Evolutionary conservation across 2,329 filamentous ascomycete genomes (phyloP).

Genomic region (Fusarium sp.): DNA sequence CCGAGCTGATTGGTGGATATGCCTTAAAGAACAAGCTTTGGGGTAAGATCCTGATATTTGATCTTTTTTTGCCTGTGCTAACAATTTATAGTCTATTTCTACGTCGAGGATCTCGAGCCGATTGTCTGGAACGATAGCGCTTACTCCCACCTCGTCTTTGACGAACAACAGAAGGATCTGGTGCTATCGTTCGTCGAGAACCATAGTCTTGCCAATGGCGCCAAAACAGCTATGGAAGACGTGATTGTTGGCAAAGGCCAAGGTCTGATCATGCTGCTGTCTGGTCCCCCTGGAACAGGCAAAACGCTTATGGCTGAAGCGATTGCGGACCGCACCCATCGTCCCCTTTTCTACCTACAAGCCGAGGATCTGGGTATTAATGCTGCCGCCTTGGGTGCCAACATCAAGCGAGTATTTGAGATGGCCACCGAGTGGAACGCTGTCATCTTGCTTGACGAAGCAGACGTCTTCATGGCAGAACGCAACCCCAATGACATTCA

Average conservation of each 20-base stretch:
- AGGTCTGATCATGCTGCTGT: conserved; percentile 60
- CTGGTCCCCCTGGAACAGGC: conserved; percentile 60
- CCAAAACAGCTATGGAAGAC: conserved; percentile 50
- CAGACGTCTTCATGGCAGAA: conserved; percentile 65
- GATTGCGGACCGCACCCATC: conserved; percentile 57
- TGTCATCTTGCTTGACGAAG: conserved; percentile 65
- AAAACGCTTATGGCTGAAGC: conserved; percentile 61
- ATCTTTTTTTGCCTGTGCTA: neutral
- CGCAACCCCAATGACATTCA: conserved; percentile 59
- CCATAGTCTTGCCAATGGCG: conserved; percentile 48
- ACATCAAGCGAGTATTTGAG: conserved; percentile 60
- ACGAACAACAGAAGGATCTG: conserved; percentile 61
- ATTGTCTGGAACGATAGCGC: conserved; percentile 61
- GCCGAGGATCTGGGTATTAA: conserved; percentile 62
- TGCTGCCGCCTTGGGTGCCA: conserved; percentile 59
- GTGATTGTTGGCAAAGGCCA: conserved; percentile 59
- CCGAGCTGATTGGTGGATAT: conserved; percentile 58
- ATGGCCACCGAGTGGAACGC: conserved; percentile 64
- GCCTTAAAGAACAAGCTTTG: conserved; percentile 61
- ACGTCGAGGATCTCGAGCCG: conserved; percentile 57
- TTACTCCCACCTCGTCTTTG: conserved; percentile 61
- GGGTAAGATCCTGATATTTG: conserved; percentile 49
- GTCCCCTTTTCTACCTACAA: conserved; percentile 60
- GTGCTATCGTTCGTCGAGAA: conserved; percentile 62
- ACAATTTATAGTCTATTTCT: conserved; percentile 49